Percentiles rank a stretch among this genome's conserved stretches.
Evolutionary conservation across 2,329 filamentous ascomycete genomes (phyloP).

Genomic region (Fusarium algeriense): DNA sequence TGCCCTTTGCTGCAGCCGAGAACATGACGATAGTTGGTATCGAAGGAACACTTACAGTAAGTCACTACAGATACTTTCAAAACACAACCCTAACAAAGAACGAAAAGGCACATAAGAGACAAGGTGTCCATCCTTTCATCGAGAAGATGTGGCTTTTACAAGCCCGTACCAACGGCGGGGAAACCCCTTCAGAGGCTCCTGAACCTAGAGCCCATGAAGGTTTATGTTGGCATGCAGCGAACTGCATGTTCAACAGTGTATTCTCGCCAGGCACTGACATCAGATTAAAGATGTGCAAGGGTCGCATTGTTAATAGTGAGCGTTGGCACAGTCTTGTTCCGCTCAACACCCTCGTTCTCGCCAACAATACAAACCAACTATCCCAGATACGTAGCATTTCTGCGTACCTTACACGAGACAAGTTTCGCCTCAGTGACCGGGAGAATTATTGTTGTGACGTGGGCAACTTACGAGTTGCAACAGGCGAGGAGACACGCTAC

Average conservation of each 20-base stretch:
- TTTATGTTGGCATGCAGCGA: not conserved
- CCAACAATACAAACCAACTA: not conserved
- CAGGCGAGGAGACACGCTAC: not conserved
- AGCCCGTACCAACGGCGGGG: not conserved
- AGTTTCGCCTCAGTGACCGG: not conserved
- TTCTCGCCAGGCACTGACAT: not conserved
- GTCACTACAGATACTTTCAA: too few species aligned
- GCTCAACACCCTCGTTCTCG: not conserved
- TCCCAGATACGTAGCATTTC: not conserved
- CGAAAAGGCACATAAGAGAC: not conserved
- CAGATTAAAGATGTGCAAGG: not conserved
- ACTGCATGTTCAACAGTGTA: not conserved
- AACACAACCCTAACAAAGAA: not conserved
- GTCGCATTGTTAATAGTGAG: not conserved
- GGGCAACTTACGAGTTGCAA: not conserved
- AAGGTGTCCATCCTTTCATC: not conserved
- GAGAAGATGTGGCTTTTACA: not conserved
- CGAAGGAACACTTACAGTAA: too few species aligned
- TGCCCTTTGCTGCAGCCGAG: not conserved
- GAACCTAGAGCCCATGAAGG: not conserved
- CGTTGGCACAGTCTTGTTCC: not conserved
- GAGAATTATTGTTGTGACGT: not conserved
- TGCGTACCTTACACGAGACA: not conserved
- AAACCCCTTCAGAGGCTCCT: not conserved
- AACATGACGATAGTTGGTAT: rapidly evolving